Evolutionary conservation across 371 early-diverging fungal species (phyloP).

Genomic region (Actinomucor elegans): DNA sequence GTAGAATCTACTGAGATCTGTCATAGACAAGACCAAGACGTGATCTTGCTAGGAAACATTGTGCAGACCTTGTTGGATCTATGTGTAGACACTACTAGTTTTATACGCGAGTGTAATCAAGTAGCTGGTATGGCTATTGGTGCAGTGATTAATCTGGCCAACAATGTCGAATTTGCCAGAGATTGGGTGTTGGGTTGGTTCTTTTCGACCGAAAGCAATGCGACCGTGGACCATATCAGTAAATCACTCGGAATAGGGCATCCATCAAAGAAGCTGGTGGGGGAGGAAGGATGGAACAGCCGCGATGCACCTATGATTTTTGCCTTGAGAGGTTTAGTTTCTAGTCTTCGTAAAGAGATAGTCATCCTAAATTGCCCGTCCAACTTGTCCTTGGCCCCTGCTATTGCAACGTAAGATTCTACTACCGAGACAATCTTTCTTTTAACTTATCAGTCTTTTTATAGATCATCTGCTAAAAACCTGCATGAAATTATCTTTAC

Average conservation of each 20-base stretch:
- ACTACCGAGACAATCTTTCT: not conserved
- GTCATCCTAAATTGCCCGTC: conserved; percentile 33
- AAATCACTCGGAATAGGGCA: conserved; percentile 11
- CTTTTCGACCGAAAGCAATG: conserved; percentile 16
- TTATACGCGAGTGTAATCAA: conserved; percentile 49
- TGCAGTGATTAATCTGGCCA: conserved; percentile 36
- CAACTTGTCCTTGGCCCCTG: conserved; percentile 5
- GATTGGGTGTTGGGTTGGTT: conserved; percentile 40
- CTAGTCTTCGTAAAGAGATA: conserved; percentile 51
- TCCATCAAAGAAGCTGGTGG: conserved; percentile 14
- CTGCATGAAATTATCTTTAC: conserved; percentile 50
- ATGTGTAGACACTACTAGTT: conserved; percentile 26
- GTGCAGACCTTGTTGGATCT: conserved; percentile 30
- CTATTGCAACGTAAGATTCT: conserved; percentile 35
- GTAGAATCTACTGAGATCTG: not conserved
- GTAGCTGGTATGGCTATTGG: conserved; percentile 51
- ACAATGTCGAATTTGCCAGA: conserved; percentile 24
- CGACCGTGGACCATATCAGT: conserved; percentile 6
- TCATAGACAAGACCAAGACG: conserved; percentile 12
- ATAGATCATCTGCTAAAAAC: conserved; percentile 9
- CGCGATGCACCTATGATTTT: conserved; percentile 50
- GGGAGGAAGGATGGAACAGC: conserved; percentile 29
- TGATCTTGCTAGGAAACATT: conserved; percentile 13
- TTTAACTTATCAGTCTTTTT: conserved; percentile 4
- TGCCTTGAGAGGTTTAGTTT: conserved; percentile 54